phyloP scores from a whole-genome alignment of 352 stramenopile species.

The Pythium periplocum region DNA sequence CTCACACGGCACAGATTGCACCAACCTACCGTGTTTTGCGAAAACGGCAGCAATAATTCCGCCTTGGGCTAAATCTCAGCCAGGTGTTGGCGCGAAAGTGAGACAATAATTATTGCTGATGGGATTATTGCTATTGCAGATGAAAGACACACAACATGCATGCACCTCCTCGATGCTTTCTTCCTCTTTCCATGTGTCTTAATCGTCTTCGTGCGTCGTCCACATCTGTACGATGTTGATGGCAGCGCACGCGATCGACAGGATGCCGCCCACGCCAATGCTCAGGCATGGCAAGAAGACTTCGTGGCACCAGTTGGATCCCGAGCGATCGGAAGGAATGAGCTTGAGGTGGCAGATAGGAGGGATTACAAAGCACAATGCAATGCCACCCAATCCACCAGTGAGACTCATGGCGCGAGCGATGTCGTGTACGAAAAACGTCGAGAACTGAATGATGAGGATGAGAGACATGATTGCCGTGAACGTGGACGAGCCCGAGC shows the following conservation, averaged over 20 bases:
- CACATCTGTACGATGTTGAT: conserved; percentile 17
- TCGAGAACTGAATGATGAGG: conserved; percentile 29
- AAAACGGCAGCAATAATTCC: no score
- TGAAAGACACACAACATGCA: no score
- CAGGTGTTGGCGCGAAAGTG: no score
- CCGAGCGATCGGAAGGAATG: neutral
- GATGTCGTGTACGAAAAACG: conserved; percentile 27
- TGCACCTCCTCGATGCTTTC: no score
- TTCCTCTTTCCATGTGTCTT: no score
- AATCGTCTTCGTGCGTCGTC: no score
- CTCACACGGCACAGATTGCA: no score
- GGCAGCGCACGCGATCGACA: conserved; percentile 26
- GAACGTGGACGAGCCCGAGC: conserved; percentile 2
- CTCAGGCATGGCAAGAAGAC: conserved; percentile 26
- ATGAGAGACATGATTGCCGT: conserved; percentile 21
- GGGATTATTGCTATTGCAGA: no score
- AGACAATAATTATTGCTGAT: no score
- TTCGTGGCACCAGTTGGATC: conserved; percentile 21
- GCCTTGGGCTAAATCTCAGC: no score
- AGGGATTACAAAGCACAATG: conserved; percentile 43
- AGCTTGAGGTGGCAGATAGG: conserved; percentile 47
- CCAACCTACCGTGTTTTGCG: no score
- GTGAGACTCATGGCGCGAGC: conserved; percentile 32
- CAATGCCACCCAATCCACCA: conserved; percentile 31
- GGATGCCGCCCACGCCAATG: conserved; percentile 26